phyloP scores from a whole-genome alignment of 805 yeast genomes.

The Candida tammaniensis region DNA sequence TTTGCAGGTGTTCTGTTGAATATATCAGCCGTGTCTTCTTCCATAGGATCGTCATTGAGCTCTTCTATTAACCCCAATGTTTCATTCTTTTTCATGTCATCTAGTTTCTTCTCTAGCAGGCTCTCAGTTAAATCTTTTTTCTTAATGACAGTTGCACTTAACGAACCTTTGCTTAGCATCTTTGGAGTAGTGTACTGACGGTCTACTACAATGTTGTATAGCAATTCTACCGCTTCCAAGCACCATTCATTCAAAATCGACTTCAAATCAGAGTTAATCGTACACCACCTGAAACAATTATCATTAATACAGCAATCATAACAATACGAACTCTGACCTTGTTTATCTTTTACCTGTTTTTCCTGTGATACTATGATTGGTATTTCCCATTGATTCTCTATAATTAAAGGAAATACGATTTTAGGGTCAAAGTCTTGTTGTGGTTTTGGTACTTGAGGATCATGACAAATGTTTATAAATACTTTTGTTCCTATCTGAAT shows the following conservation, averaged over 20 bases:
- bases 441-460: constrained; percentile 65
- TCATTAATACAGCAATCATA: constrained; percentile 79
- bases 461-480: constrained; percentile 76
- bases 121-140: constrained; percentile 40
- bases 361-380: constrained; percentile 71
- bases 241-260: constrained; percentile 80
- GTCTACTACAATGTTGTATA: constrained; percentile 47
- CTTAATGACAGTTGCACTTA: constrained; percentile 44
- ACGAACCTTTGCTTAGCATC: constrained; percentile 65
- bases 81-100: constrained; percentile 38
- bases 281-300: constrained; percentile 59
- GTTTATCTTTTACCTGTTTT: constrained; percentile 61
- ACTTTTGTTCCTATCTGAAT: constrained; percentile 48
- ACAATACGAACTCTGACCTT: constrained; percentile 61
- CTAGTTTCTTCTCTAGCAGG: constrained; percentile 33
- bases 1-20: constrained; percentile 8
- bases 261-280: constrained; percentile 54
- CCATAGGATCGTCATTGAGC: constrained; percentile 25
- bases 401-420: constrained; percentile 58
- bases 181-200: constrained; percentile 70
- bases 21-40: constrained; percentile 5
- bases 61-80: constrained; percentile 45
- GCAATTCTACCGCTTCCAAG: constrained; percentile 70
- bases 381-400: constrained; percentile 78
- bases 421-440: constrained; percentile 49